Evolutionary conservation across 768 basidiomycete genomes (phyloP).

Genomic region (Auriculariales sp.): DNA sequence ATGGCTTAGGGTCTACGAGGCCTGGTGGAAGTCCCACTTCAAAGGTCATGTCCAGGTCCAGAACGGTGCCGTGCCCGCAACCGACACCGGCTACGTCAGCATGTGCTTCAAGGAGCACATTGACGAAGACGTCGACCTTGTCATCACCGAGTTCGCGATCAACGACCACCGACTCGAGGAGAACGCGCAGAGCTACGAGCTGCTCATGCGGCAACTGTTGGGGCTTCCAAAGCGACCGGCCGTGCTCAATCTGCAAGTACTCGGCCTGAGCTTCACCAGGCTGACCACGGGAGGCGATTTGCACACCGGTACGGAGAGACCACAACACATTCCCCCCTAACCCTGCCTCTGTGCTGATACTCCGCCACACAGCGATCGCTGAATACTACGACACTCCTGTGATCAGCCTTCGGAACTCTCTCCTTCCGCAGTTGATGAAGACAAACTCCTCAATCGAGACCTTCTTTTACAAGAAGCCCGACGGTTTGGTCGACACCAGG

Average conservation of each 20-base stretch:
- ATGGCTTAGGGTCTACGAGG: conserved; percentile 2
- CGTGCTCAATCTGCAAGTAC: conserved; percentile 5
- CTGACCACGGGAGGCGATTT: conserved; percentile 8
- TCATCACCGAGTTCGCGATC: conserved; percentile 5
- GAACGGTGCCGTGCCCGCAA: conserved; percentile 7
- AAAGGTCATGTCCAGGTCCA: conserved; percentile 1
- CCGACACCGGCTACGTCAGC: conserved; percentile 3
- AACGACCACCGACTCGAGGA: conserved; percentile 7
- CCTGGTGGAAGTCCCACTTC: conserved; percentile 1
- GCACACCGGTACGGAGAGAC: conserved; percentile 4
- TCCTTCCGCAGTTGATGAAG: conserved; percentile 4
- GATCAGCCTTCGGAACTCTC: conserved; percentile 6
- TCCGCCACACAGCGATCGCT: conserved; percentile 1
- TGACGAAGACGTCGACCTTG: conserved; percentile 5
- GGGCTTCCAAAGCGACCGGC: conserved; percentile 6
- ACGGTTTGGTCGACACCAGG: conserved; percentile 2
- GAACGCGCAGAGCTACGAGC: conserved; percentile 5
- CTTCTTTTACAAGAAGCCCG: neutral
- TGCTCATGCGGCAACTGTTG: conserved; percentile 5
- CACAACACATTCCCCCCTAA: neutral
- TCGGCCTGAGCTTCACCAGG: conserved; percentile 2
- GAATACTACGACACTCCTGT: conserved; percentile 5
- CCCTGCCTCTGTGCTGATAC: neutral
- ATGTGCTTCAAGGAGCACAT: conserved; percentile 7
- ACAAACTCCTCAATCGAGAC: neutral